Percentiles rank a stretch among this genome's conserved stretches.
Conservation (phyloP, 2,329 filamentous ascomycete genomes). For the Penicillium sp. region DNA sequence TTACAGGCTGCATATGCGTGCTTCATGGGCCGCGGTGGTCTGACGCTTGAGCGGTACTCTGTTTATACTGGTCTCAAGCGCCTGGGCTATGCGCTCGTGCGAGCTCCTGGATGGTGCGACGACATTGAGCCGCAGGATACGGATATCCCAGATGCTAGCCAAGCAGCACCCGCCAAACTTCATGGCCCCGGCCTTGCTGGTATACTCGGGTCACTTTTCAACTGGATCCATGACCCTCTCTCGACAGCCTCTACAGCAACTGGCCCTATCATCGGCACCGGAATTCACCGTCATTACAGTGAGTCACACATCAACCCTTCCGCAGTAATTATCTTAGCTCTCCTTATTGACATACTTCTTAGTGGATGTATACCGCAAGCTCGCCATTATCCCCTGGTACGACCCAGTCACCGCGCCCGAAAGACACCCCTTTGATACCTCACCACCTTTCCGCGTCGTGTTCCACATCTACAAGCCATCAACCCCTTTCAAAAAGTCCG, state of each 20-base stretch:
- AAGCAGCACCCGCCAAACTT: slow-evolving; percentile 1
- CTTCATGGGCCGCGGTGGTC: slow-evolving; percentile 65
- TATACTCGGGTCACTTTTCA: slow-evolving; percentile 32
- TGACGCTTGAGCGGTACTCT: slow-evolving; percentile 75
- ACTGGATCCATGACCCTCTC: slow-evolving; percentile 29
- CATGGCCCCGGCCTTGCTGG: slow-evolving; percentile 26
- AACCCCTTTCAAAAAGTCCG: slow-evolving; percentile 72
- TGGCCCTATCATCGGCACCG: slow-evolving; percentile 52
- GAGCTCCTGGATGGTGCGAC: slow-evolving; percentile 58
- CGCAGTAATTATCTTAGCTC: not conserved
- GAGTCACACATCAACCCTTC: slow-evolving; percentile 10
- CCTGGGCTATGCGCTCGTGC: slow-evolving; percentile 74
- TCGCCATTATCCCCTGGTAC: slow-evolving; percentile 71
- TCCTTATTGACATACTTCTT: slow-evolving; percentile 28
- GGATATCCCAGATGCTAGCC: not conserved
- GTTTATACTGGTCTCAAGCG: slow-evolving; percentile 85
- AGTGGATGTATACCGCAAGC: slow-evolving; percentile 71
- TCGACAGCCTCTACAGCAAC: slow-evolving; percentile 29
- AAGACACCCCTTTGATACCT: slow-evolving; percentile 22
- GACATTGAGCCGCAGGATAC: slow-evolving; percentile 29
- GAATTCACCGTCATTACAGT: slow-evolving; percentile 55
- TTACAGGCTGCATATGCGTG: slow-evolving; percentile 86
- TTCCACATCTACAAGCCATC: slow-evolving; percentile 80
- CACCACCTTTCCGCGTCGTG: slow-evolving; percentile 65
- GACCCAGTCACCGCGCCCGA: slow-evolving; percentile 48